phyloP scores from a whole-genome alignment of 768 basidiomycete genomes.

The Xanthoconium stramineum region DNA sequence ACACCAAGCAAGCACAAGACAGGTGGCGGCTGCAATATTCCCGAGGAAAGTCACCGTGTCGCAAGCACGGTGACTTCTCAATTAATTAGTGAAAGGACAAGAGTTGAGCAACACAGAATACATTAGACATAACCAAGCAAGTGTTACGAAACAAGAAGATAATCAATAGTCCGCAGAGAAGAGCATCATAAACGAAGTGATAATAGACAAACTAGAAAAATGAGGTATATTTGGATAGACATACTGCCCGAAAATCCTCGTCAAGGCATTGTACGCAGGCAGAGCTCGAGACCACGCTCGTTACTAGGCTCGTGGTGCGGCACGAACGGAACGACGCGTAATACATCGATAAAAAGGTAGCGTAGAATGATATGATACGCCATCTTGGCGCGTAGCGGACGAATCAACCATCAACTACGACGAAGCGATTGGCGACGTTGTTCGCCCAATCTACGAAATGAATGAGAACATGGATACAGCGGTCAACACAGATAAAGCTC shows the following conservation, averaged over 20 bases:
- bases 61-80: background rate
- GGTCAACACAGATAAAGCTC: slow-evolving; percentile 4
- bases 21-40: too few species aligned
- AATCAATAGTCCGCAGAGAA: slow-evolving; percentile 13
- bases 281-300: slow-evolving; percentile 58
- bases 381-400: slow-evolving; percentile 30
- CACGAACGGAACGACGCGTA: slow-evolving; percentile 65
- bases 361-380: slow-evolving; percentile 35
- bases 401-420: slow-evolving; percentile 39
- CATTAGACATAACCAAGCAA: slow-evolving; percentile 14
- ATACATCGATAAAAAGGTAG: slow-evolving; percentile 49
- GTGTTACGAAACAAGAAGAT: background rate
- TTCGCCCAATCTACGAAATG: slow-evolving; percentile 29
- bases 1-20: too few species aligned
- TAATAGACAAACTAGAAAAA: background rate
- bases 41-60: too few species aligned
- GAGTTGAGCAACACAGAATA: background rate
- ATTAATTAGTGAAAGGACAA: background rate
- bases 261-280: slow-evolving; percentile 22
- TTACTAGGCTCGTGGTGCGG: slow-evolving; percentile 53
- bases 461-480: slow-evolving; percentile 15
- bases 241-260: slow-evolving; percentile 25
- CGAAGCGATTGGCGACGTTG: slow-evolving; percentile 37
- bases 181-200: slow-evolving; percentile 3
- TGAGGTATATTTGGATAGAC: slow-evolving; percentile 10